Conservation (phyloP, 1,139 yeast species). For the Sporopachydermia cereana region DNA sequence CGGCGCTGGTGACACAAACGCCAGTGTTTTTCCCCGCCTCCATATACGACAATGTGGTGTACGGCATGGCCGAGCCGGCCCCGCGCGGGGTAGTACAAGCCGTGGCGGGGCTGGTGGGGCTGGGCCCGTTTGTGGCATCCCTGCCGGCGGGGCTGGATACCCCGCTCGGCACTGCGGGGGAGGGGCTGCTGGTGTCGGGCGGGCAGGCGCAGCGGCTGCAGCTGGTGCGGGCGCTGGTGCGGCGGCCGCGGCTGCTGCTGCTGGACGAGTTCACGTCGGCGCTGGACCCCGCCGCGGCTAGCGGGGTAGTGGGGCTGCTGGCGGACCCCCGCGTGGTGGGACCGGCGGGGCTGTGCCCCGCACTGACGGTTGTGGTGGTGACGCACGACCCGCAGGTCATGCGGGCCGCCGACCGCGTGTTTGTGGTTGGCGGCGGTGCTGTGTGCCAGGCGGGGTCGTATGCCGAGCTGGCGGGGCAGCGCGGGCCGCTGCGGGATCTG, state of each 20-base stretch:
- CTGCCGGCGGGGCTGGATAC: slow-evolving; percentile 45
- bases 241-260: slow-evolving; percentile 45
- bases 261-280: slow-evolving; percentile 71
- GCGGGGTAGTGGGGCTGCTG: slow-evolving; percentile 32
- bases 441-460: slow-evolving; percentile 30
- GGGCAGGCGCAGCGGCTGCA: slow-evolving; percentile 67
- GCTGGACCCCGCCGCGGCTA: slow-evolving; percentile 44
- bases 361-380: slow-evolving; percentile 36
- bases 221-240: slow-evolving; percentile 51
- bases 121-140: slow-evolving; percentile 34
- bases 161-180: slow-evolving; percentile 32
- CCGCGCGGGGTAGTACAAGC: slow-evolving; percentile 24
- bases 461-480: slow-evolving; percentile 16
- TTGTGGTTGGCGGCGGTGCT: slow-evolving; percentile 34
- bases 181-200: slow-evolving; percentile 38
- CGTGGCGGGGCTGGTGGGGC: slow-evolving; percentile 30
- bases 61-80: slow-evolving; percentile 30
- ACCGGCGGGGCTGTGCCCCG: slow-evolving; percentile 15
- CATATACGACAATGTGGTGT: slow-evolving; percentile 45
- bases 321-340: slow-evolving; percentile 22
- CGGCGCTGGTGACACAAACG: slow-evolving; percentile 52
- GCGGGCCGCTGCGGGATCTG: slow-evolving; percentile 10
- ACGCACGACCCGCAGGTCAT: slow-evolving; percentile 54
- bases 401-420: slow-evolving; percentile 32
- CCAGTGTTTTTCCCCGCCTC: slow-evolving; percentile 53